Conservation (phyloP, 495 filamentous ascomycete species). For the Symbiotaphrina buchneri region DNA sequence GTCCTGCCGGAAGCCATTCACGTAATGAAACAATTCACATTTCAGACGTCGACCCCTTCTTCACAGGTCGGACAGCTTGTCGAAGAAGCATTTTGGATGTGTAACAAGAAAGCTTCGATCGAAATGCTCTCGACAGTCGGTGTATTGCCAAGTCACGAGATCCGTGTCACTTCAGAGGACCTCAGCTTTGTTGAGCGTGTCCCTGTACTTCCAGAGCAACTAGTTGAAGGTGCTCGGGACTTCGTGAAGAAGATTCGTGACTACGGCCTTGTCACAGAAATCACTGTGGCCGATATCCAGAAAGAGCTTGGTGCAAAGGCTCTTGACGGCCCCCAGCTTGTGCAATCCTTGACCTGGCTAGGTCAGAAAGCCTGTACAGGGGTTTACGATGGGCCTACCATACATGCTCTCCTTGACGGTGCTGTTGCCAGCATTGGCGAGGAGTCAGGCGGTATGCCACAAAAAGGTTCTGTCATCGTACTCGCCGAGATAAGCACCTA, state of each 20-base stretch:
- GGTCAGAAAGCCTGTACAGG: constrained; percentile 37
- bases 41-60: constrained; percentile 72
- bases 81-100: constrained; percentile 88
- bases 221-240: constrained; percentile 33
- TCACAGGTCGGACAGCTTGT: constrained; percentile 58
- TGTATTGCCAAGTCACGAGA: constrained; percentile 51
- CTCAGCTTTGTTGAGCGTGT: constrained; percentile 80
- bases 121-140: constrained; percentile 76
- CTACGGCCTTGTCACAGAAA: constrained; percentile 58
- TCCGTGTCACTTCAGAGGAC: constrained; percentile 61
- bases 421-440: constrained; percentile 59
- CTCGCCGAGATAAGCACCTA: constrained; percentile 55
- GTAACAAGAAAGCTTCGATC: constrained; percentile 54
- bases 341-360: constrained; percentile 67
- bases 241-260: constrained; percentile 62
- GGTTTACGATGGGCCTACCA: constrained; percentile 39
- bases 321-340: constrained; percentile 47
- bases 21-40: constrained; percentile 61
- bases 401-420: constrained; percentile 46
- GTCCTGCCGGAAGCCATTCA: constrained; percentile 63
- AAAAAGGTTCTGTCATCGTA: constrained; percentile 41
- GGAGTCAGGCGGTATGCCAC: constrained; percentile 9
- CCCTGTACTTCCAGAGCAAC: constrained; percentile 57
- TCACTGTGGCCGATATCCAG: constrained; percentile 70
- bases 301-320: constrained; percentile 57